phyloP scores from a whole-genome alignment of 225 moss, liverwort and hornwort species.

The Marchantia paleacea region DNA sequence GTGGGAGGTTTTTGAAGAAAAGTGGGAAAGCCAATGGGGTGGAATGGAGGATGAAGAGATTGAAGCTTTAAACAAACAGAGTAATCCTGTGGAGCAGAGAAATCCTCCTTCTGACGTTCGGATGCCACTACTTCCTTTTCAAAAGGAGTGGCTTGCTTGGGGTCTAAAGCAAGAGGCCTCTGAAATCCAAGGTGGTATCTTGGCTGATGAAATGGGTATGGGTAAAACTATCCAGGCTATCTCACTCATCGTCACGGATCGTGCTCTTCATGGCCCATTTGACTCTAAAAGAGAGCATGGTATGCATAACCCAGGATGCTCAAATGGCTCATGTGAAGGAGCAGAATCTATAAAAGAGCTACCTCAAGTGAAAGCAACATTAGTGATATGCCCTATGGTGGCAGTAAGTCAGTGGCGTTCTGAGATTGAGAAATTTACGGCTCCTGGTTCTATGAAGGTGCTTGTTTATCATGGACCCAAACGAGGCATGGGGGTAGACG shows the following conservation, averaged over 20 bases:
- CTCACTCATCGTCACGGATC: constrained; percentile 50
- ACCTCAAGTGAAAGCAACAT: constrained; percentile 49
- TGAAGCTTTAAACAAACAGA: constrained; percentile 25
- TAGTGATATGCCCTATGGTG: constrained; percentile 60
- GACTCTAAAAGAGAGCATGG: not conserved
- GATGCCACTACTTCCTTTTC: constrained; percentile 61
- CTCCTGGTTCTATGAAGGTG: constrained; percentile 48
- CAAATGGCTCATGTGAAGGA: not conserved
- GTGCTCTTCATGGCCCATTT: constrained; percentile 9
- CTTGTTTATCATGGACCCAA: constrained; percentile 55
- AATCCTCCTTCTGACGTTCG: constrained; percentile 47
- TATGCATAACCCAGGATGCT: not conserved
- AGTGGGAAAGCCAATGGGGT: constrained; percentile 29
- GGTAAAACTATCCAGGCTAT: constrained; percentile 73
- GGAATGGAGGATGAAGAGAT: constrained; percentile 35
- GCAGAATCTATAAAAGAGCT: not conserved
- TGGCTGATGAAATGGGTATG: constrained; percentile 78
- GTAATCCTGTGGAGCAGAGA: constrained; percentile 36
- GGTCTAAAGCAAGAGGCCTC: constrained; percentile 53
- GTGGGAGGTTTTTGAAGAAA: constrained; percentile 29
- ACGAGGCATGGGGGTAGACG: constrained; percentile 32
- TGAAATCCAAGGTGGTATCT: constrained; percentile 47
- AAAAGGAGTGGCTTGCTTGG: constrained; percentile 69
- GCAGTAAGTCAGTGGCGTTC: constrained; percentile 61
- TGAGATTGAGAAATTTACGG: constrained; percentile 52